These are phyloP conservation scores for Entomortierella beljakovae DNA, from an alignment of 192 early-diverging fungal genomes.

Conservation along the genomic window DNA sequence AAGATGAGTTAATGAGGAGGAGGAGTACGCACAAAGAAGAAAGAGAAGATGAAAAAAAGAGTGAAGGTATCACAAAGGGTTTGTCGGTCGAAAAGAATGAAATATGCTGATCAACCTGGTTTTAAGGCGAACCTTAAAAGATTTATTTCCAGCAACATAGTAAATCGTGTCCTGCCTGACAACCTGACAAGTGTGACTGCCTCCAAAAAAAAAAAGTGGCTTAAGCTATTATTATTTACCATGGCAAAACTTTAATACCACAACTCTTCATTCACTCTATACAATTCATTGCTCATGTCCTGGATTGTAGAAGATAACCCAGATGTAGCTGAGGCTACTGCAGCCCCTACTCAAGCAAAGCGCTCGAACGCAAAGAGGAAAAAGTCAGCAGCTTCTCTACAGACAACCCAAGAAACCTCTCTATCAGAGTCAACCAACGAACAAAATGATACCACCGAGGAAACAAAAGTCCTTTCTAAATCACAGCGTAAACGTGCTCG, in stretches of 20 bases:
- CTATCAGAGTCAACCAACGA: background rate
- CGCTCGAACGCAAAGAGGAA: conserved; percentile 53
- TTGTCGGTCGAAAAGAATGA: too few species aligned
- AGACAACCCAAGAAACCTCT: background rate
- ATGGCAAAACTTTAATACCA: background rate
- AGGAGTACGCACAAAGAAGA: too few species aligned
- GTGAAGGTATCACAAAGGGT: too few species aligned
- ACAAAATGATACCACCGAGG: background rate
- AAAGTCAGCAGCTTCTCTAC: conserved; percentile 11
- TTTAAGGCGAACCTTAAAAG: too few species aligned
- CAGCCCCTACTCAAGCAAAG: conserved; percentile 7
- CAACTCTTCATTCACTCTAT: background rate
- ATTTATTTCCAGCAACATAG: too few species aligned
- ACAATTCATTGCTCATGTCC: conserved; percentile 22
- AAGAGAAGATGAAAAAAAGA: too few species aligned
- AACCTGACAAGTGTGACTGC: too few species aligned
- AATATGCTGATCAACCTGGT: too few species aligned
- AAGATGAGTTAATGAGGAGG: too few species aligned
- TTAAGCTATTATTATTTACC: conserved; percentile 1
- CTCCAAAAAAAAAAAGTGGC: conserved; percentile 21
- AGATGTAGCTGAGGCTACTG: background rate
- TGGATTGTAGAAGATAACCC: conserved; percentile 47
- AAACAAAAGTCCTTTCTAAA: conserved; percentile 40
- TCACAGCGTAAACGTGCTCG: conserved; percentile 52
- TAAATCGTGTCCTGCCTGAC: too few species aligned